Conservation (phyloP, 306 rosid species). For the Luffa aegyptiaca region DNA sequence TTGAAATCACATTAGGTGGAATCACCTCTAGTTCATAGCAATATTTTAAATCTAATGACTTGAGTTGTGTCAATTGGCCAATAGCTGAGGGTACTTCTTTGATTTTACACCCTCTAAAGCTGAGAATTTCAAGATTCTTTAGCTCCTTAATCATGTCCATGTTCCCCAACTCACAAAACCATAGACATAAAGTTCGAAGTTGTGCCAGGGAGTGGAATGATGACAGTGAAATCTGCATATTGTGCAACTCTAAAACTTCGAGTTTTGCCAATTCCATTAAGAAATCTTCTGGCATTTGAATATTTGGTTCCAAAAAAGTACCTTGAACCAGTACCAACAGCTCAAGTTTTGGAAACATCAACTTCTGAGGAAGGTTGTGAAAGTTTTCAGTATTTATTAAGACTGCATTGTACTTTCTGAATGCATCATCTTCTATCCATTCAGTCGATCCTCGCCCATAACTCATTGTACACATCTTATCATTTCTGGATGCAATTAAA, state of each 20-base stretch:
- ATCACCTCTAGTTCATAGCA: background rate
- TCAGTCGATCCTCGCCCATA: background rate
- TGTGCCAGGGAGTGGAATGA: background rate
- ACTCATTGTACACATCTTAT: background rate
- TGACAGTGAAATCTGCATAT: background rate
- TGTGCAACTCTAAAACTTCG: background rate
- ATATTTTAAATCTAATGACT: background rate
- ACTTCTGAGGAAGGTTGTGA: background rate
- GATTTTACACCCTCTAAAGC: background rate
- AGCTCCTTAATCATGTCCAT: background rate
- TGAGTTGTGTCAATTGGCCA: background rate
- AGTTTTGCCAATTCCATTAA: conserved; percentile 4
- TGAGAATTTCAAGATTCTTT: conserved; percentile 3
- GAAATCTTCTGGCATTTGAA: background rate
- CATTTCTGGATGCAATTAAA: conserved; percentile 5
- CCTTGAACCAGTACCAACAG: background rate
- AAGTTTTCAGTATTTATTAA: background rate
- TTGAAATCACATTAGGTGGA: conserved; percentile 3
- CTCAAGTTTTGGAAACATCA: conserved; percentile 3
- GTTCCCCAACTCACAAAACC: background rate
- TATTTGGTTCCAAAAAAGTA: background rate
- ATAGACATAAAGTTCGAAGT: conserved; percentile 5
- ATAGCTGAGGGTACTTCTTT: background rate
- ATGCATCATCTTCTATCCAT: background rate
- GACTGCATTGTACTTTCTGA: background rate